Evolutionary conservation across 768 basidiomycete genomes (phyloP).

Genomic region (Coprinopsis strossmayeri): DNA sequence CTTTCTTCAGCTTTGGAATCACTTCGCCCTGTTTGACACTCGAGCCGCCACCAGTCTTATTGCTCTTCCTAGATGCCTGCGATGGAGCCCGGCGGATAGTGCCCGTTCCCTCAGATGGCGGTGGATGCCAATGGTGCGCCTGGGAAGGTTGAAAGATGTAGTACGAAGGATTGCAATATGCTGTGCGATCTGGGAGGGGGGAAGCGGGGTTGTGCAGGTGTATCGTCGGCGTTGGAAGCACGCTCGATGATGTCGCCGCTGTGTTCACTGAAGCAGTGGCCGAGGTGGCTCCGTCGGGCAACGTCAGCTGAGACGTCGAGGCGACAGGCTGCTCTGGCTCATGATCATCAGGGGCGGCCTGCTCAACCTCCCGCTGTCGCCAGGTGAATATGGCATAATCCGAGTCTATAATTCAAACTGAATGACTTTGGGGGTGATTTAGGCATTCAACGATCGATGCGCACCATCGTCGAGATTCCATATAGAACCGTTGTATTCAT

Average conservation of each 20-base stretch:
- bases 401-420: conserved; percentile 41
- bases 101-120: conserved; percentile 23
- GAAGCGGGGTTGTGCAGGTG: conserved; percentile 56
- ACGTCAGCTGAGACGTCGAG: conserved; percentile 19
- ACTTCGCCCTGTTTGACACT: conserved; percentile 32
- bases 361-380: conserved; percentile 38
- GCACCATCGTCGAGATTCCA: conserved; percentile 91
- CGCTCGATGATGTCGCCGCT: no score
- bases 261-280: no score
- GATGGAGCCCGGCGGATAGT: conserved; percentile 16
- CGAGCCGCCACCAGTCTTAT: conserved; percentile 13
- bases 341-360: conserved; percentile 8
- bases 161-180: conserved; percentile 65
- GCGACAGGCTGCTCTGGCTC: conserved; percentile 14
- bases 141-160: conserved; percentile 54
- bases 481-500: conserved; percentile 68
- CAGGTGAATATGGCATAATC: conserved; percentile 86
- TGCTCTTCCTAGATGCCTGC: conserved; percentile 26
- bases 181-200: conserved; percentile 53
- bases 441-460: neutral
- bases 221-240: conserved; percentile 45
- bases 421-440: neutral
- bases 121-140: conserved; percentile 21
- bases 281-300: conserved; percentile 8
- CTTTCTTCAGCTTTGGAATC: conserved; percentile 60